Percentiles rank a stretch among this genome's conserved stretches.
phyloP scores from a whole-genome alignment of 1,284 basidiomycete species.

The Apiotrichum gracile region DNA sequence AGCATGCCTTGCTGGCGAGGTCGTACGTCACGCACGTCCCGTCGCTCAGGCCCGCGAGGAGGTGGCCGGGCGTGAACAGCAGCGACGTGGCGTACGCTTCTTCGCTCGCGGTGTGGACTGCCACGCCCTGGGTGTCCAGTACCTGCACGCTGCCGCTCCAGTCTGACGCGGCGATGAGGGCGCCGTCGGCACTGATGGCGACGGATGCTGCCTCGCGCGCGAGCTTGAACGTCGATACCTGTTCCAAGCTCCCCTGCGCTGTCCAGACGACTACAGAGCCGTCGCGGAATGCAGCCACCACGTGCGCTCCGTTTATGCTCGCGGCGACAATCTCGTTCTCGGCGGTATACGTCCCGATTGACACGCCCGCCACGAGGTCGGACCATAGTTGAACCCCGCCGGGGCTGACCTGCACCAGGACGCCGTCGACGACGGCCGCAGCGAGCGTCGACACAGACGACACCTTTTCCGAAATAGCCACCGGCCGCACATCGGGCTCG shows the following conservation, averaged over 20 bases:
- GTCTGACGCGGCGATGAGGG: constrained; percentile 57
- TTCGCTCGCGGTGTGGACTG: no score
- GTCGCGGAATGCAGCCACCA: constrained; percentile 60
- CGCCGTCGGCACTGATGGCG: not conserved
- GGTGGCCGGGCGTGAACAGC: constrained; percentile 47
- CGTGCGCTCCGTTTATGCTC: constrained; percentile 58
- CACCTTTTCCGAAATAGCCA: constrained; percentile 46
- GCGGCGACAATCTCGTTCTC: constrained; percentile 62
- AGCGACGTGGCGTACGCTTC: constrained; percentile 24
- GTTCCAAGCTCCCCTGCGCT: constrained; percentile 26
- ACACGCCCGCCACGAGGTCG: constrained; percentile 11
- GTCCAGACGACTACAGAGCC: constrained; percentile 57
- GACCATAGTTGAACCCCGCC: constrained; percentile 53
- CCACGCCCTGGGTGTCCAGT: constrained; percentile 37
- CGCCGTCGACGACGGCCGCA: constrained; percentile 51
- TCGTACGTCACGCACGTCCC: constrained; percentile 65
- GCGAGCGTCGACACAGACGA: constrained; percentile 57
- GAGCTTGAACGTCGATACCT: constrained; percentile 8
- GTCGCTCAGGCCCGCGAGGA: constrained; percentile 73
- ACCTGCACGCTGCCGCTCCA: constrained; percentile 70
- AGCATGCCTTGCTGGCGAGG: constrained; percentile 44
- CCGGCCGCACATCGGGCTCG: constrained; percentile 31
- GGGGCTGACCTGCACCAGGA: constrained; percentile 65
- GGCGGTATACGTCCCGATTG: constrained; percentile 1
- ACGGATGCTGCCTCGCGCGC: not conserved